Conservation (phyloP, 768 basidiomycete species). For the Tephrocybe sp. region DNA sequence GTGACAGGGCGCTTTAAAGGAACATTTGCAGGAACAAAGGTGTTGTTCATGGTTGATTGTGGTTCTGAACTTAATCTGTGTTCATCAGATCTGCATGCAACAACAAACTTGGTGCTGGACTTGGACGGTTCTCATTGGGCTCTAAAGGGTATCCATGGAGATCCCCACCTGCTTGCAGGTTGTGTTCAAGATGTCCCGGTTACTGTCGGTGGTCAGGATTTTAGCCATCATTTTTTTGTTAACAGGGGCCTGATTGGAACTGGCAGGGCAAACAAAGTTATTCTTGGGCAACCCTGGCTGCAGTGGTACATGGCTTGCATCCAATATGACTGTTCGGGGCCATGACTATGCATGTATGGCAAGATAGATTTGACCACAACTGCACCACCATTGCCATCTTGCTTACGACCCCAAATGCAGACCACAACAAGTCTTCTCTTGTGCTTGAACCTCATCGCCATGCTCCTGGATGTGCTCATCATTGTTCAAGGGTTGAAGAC, state of each 20-base stretch:
- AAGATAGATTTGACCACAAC: conserved; percentile 6
- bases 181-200: conserved; percentile 18
- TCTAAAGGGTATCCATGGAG: conserved; percentile 22
- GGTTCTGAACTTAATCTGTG: conserved; percentile 26
- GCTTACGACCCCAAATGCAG: conserved; percentile 1
- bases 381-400: conserved; percentile 9
- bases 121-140: conserved; percentile 25
- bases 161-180: conserved; percentile 14
- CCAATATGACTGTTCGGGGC: conserved; percentile 7
- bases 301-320: conserved; percentile 19
- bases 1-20: conserved; percentile 13
- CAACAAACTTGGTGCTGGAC: conserved; percentile 12
- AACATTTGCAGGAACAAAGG: conserved; percentile 6
- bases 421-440: neutral
- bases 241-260: neutral
- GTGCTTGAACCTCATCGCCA: neutral
- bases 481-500: neutral
- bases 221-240: conserved; percentile 19
- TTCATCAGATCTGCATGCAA: conserved; percentile 2
- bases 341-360: conserved; percentile 18
- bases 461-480: neutral
- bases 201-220: conserved; percentile 15
- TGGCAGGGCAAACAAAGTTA: conserved; percentile 16
- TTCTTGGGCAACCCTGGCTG: conserved; percentile 25
- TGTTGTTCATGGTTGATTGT: conserved; percentile 20